Conservation (phyloP, 192 early-diverging fungal species). For the Coemansia sp. region DNA sequence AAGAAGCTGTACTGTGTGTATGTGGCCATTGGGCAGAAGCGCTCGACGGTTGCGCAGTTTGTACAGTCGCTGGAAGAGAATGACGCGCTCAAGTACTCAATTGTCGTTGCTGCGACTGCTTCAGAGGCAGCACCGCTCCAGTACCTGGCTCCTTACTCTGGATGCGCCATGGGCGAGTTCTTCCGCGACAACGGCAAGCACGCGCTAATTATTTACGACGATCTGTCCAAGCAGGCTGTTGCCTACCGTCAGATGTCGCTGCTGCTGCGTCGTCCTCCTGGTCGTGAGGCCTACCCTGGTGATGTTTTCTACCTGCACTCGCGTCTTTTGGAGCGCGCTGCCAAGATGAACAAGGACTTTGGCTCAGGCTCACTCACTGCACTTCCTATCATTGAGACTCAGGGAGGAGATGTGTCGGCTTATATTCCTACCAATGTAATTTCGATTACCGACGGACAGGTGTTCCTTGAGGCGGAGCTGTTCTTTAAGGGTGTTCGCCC, state of each 20-base stretch:
- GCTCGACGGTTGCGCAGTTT: conserved; percentile 99
- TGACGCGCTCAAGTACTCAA: conserved; percentile 98
- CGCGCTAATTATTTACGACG: conserved; percentile 98
- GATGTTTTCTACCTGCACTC: conserved; percentile 99
- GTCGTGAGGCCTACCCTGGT: conserved; percentile 99
- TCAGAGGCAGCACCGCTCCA: conserved; percentile 98
- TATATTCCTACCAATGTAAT: conserved; percentile 99
- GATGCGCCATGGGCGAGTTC: conserved; percentile 97
- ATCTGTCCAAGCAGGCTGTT: conserved; percentile 99
- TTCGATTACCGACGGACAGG: conserved; percentile 99
- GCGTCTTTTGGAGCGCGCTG: conserved; percentile 97
- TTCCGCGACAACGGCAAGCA: conserved; percentile 99
- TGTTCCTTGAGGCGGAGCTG: conserved; percentile 99
- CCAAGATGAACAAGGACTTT: conserved; percentile 98
- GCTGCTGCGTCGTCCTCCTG: conserved; percentile 97
- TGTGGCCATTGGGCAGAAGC: conserved; percentile 99
- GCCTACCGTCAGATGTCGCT: conserved; percentile 99
- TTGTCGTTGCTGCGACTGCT: conserved; percentile 97
- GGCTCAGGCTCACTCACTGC: conserved; percentile 98
- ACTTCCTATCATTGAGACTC: conserved; percentile 98
- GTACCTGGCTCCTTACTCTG: conserved; percentile 98
- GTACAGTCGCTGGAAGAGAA: conserved; percentile 97
- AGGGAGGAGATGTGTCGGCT: conserved; percentile 99
- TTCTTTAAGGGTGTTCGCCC: conserved; percentile 99
- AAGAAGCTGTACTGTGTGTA: conserved; percentile 99